Evolutionary conservation across 345 rosid genomes (phyloP), one percentile per base, ranked within the genome.

Genomic region (Aegle marmelos): DNA sequence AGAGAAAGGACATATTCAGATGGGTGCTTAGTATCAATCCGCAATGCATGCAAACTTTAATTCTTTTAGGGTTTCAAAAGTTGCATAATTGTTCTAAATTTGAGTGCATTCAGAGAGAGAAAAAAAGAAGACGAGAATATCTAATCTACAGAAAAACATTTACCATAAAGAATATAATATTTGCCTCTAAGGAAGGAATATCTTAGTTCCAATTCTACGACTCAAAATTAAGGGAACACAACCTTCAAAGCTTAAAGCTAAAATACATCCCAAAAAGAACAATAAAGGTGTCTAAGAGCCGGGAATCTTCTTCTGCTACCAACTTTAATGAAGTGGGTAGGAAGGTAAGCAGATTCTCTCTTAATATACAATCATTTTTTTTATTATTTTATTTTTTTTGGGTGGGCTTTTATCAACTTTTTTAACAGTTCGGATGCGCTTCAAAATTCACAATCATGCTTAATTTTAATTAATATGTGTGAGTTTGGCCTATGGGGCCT

Each of bases 161-260:
- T 72, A 77, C 59, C 66, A 62, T 17, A 76, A 82, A 83, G 89
- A 88, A 89, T 85, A 87, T 72, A 87, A 90, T 89, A 81, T 86
- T 82, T 85, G 74, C 72, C 61, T 64, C 79, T 68, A 90, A 89
- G 96, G 67, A 90, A 90, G 81, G 97, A 92, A 92, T 90, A 90
- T 90, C 93, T 90, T 79, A 88, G 85, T 88, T 90, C 91, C 85
- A 90, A 89, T 88, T 88, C 91, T 88, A 88, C 91, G 94, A 88
- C 93, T 88, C 91, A 84, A 84, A 88, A 85, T 90, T 83, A 90
- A 89, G 87, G 88, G 89, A 88, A 78, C 81, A 77, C 82, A 78
- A 82, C 86, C 82, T 82, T 83, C 87, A 83, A 82, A 81, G 86
- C 83, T 87, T 84, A 88, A 89, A 89, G 82, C 25, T 50, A 50